phyloP scores from a whole-genome alignment of 169 alveolate genomes.

The Cryptosporidium parvum region DNA sequence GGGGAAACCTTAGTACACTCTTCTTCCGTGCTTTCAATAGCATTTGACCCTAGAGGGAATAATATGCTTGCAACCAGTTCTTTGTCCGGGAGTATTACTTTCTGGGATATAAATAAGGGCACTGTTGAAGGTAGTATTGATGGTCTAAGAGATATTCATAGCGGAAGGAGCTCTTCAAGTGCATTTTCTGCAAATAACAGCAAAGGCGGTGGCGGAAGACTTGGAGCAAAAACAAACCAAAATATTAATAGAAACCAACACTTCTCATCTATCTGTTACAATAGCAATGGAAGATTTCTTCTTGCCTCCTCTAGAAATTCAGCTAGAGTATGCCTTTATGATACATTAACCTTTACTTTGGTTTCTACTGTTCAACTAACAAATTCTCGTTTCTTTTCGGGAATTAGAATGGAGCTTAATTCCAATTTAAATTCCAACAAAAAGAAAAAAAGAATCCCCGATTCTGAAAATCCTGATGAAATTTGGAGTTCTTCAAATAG shows the following conservation, averaged over 20 bases:
- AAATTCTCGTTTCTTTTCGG: constrained; percentile 79
- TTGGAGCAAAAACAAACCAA: constrained; percentile 75
- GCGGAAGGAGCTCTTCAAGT: constrained; percentile 84
- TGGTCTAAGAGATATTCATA: constrained; percentile 88
- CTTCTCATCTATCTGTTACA: constrained; percentile 81
- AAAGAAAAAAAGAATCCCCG: constrained; percentile 49
- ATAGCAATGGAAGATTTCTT: constrained; percentile 80
- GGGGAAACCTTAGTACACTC: constrained; percentile 90
- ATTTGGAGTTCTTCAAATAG: constrained; percentile 35
- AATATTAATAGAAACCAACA: constrained; percentile 81
- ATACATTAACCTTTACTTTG: constrained; percentile 79
- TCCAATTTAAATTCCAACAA: constrained; percentile 77
- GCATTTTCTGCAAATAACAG: constrained; percentile 82
- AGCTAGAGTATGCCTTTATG: constrained; percentile 82
- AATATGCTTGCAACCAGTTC: constrained; percentile 89
- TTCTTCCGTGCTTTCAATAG: constrained; percentile 90
- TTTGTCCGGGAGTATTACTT: constrained; percentile 83
- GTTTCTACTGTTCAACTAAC: constrained; percentile 79
- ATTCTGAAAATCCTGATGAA: constrained; percentile 59
- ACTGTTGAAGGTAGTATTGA: constrained; percentile 88
- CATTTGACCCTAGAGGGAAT: constrained; percentile 92
- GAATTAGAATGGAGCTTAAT: constrained; percentile 79
- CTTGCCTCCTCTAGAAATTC: constrained; percentile 83
- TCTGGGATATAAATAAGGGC: constrained; percentile 86
- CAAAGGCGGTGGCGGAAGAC: constrained; percentile 63